Conservation (phyloP, 2,329 filamentous ascomycete genomes). For the Diaporthe destruens region DNA sequence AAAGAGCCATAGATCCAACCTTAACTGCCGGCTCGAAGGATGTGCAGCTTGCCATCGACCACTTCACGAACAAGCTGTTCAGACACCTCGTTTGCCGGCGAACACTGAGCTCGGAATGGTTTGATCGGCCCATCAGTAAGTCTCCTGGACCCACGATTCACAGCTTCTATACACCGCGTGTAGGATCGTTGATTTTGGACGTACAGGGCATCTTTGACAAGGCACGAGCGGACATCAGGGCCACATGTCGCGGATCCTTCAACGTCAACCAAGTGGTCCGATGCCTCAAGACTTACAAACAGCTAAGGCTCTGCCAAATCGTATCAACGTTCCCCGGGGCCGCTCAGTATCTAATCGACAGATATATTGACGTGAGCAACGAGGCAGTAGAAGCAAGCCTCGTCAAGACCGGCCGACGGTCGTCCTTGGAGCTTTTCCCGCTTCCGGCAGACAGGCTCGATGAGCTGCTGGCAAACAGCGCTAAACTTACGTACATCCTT, state of each 20-base stretch:
- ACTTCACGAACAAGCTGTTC: slow-evolving; percentile 1
- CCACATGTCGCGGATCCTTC: background rate
- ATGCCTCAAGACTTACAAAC: background rate
- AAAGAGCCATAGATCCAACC: background rate
- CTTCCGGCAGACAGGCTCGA: background rate
- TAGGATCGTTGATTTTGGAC: background rate
- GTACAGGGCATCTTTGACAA: slow-evolving; percentile 12
- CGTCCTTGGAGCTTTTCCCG: background rate
- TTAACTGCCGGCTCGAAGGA: background rate
- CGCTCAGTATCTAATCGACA: background rate
- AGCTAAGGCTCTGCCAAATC: background rate
- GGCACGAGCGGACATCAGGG: background rate
- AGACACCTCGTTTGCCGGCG: background rate
- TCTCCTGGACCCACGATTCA: background rate
- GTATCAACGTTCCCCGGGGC: background rate
- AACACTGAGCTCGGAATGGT: background rate
- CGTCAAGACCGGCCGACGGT: background rate
- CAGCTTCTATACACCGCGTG: background rate
- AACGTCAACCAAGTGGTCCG: slow-evolving; percentile 11
- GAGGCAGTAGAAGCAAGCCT: background rate
- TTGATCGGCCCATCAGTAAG: background rate
- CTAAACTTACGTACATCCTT: background rate
- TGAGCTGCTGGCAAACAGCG: background rate
- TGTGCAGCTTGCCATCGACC: background rate
- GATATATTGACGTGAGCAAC: background rate